phyloP scores from a whole-genome alignment of 2,329 filamentous ascomycete genomes.

The Neopestalotiopsis rosae region DNA sequence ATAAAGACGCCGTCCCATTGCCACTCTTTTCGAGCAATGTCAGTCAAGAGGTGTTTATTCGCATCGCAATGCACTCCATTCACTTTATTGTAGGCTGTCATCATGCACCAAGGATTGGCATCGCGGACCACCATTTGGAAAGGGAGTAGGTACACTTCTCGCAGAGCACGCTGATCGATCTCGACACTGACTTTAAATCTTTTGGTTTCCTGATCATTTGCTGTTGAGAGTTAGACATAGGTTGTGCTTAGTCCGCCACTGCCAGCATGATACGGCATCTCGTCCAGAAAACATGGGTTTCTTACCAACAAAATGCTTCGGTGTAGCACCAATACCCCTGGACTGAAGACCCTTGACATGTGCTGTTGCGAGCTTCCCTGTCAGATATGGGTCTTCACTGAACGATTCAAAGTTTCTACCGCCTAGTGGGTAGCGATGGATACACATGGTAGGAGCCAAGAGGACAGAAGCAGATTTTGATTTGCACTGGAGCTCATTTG shows the following conservation, averaged over 20 bases:
- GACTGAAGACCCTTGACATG: slow-evolving; percentile 60
- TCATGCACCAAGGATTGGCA: slow-evolving; percentile 56
- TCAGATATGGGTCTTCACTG: slow-evolving; percentile 61
- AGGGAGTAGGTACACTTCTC: slow-evolving; percentile 63
- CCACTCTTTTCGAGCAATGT: slow-evolving; percentile 61
- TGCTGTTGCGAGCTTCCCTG: slow-evolving; percentile 57
- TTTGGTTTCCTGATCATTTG: slow-evolving; percentile 65
- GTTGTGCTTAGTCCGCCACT: background rate
- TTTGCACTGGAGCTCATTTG: slow-evolving; percentile 37
- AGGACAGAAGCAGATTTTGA: slow-evolving; percentile 62
- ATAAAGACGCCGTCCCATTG: slow-evolving; percentile 61
- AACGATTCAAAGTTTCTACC: slow-evolving; percentile 65
- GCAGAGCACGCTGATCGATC: slow-evolving; percentile 58
- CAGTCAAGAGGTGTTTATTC: slow-evolving; percentile 50
- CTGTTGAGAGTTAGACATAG: background rate
- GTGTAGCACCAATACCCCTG: slow-evolving; percentile 59
- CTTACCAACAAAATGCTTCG: slow-evolving; percentile 62
- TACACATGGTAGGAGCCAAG: slow-evolving; percentile 67
- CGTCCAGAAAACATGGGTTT: background rate
- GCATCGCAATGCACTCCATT: slow-evolving; percentile 47
- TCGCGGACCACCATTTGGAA: slow-evolving; percentile 62
- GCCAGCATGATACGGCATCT: background rate
- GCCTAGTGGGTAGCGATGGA: slow-evolving; percentile 64
- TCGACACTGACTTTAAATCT: slow-evolving; percentile 61
- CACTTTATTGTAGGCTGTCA: slow-evolving; percentile 66